These are phyloP conservation scores for Rhizopus delemar DNA, from an alignment of 371 early-diverging fungal genomes.

Conservation along the genomic window DNA sequence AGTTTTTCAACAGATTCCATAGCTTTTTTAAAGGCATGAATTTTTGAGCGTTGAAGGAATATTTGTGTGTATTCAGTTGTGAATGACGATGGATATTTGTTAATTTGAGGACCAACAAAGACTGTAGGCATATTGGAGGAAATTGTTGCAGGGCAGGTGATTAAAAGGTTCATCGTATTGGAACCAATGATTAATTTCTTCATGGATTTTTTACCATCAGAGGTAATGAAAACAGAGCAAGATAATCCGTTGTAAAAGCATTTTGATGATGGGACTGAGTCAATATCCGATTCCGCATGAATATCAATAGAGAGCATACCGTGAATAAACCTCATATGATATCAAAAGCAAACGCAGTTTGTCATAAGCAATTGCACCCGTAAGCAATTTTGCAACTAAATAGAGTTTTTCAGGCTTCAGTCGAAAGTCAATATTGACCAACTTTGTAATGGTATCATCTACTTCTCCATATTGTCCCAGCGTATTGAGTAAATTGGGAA, in stretches of 20 bases:
- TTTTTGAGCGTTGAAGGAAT: too few species aligned
- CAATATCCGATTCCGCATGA: conserved; percentile 8
- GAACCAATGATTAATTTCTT: conserved; percentile 11
- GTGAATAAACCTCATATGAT: conserved; percentile 7
- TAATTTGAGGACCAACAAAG: conserved; percentile 12
- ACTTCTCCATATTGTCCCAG: conserved; percentile 1
- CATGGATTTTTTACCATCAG: conserved; percentile 8
- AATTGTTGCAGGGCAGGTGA: conserved; percentile 10
- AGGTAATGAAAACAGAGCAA: conserved; percentile 8
- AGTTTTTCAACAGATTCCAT: conserved; percentile 6
- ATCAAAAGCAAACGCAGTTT: conserved; percentile 8
- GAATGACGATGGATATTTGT: conserved; percentile 1
- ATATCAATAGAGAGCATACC: conserved; percentile 13
- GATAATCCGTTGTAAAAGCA: conserved; percentile 10
- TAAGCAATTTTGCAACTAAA: neutral
- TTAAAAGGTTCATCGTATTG: conserved; percentile 10
- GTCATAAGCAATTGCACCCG: conserved; percentile 2
- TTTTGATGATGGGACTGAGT: conserved; percentile 11
- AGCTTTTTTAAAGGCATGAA: too few species aligned
- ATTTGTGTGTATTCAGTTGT: neutral
- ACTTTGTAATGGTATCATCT: neutral
- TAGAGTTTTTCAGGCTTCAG: neutral
- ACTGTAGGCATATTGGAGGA: conserved; percentile 6
- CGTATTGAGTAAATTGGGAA: neutral
- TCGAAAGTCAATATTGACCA: neutral